Percentiles rank a stretch among this genome's conserved stretches.
Evolutionary conservation across 345 rosid genomes (phyloP).

Genomic region (Eucalyptus pauciflora): DNA sequence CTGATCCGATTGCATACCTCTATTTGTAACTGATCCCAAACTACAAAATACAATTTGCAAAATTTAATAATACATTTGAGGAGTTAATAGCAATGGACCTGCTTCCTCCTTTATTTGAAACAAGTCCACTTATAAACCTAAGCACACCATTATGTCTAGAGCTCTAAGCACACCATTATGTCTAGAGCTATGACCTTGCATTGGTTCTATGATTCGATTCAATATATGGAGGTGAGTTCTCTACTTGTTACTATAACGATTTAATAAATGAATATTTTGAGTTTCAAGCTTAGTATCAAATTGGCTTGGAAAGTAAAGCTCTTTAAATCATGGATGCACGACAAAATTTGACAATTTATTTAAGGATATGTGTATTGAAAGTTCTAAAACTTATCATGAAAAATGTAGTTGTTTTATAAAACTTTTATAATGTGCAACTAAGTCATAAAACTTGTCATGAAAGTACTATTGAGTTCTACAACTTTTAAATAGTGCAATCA

Average conservation of each 20-base stretch:
- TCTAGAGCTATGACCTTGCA: too few species aligned
- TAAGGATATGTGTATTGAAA: too few species aligned
- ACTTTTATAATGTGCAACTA: too few species aligned
- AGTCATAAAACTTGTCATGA: too few species aligned
- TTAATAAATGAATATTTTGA: background rate
- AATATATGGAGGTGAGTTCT: background rate
- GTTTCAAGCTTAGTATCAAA: background rate
- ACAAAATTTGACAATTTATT: background rate
- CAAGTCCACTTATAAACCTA: background rate
- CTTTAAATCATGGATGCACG: background rate
- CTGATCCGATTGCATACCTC: background rate
- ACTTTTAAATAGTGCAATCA: background rate
- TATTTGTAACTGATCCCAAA: background rate
- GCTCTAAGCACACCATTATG: background rate
- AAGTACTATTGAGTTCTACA: background rate
- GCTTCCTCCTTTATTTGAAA: background rate
- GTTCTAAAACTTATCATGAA: background rate
- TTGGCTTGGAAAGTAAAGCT: background rate
- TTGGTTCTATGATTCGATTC: background rate
- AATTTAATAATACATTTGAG: background rate
- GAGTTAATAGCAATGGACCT: background rate
- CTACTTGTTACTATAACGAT: accelerated
- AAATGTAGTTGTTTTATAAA: too few species aligned
- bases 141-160: background rate
- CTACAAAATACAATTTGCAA: background rate